Base-by-base conservation (phyloP, 495 filamentous ascomycete species). In the Aspergillus saccharolyticus region DNA sequence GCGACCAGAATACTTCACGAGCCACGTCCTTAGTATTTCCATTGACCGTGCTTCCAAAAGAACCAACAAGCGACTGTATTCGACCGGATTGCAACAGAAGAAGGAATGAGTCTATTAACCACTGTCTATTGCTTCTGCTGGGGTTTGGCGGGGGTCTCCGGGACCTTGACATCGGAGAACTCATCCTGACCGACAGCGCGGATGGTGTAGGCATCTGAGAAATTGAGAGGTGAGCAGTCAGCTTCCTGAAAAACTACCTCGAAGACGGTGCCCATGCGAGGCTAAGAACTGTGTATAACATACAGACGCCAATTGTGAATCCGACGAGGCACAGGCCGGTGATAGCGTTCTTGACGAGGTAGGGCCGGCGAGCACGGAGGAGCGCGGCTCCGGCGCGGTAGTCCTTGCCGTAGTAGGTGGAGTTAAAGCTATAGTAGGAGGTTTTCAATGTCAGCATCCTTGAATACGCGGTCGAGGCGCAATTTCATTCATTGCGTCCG, bases 121-220 rank as follows among this genome's bases (percentile, higher is more conserved):
- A 15, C 12, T n/a, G 42, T 57, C 47, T 59, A 63, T 63, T 68
- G 52, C 56, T 68, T 46, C 53, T 70, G 60, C 61, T 64, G 55
- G 42, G 62, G 63, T 33, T 78, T 67, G 61, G 80, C 72, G 46
- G 88, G 86, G 7, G 81, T 77, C 66, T 88, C 86, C 49, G 93
- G 91, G 44, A 96, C 85, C 64, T 84, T 83, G 54, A 99, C 91
- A 68, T 99, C 94, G 63, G 93, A 90, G 81, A 99, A 99, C 58
- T 99, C 91, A 71, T 99, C 94, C 74, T 97, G 95, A 39, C 91
- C 87, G 66, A 99, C 86, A 21, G 88, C 91, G 52, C 76, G 80
- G 67, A 99, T 88, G 9, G 94, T 97, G 73, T 88, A 97, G 52
- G 83, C 74, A 68, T 96, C 94, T 98, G 19, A 14, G 24, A 4